phyloP scores from a whole-genome alignment of 179 eudicot species.

The Dionaea muscipula region DNA sequence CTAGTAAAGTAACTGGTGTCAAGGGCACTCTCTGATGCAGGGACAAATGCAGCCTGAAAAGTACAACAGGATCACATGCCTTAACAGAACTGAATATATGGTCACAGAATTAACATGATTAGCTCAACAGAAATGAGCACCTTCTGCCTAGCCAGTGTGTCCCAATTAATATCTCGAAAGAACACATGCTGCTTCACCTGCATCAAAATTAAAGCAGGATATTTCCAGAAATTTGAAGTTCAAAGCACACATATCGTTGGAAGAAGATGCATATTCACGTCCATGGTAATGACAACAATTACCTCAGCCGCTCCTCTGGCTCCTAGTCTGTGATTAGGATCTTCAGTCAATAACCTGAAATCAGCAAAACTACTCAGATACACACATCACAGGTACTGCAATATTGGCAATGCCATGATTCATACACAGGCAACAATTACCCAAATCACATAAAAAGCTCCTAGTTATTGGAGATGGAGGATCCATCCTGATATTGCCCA shows the following conservation, averaged over 20 bases:
- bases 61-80: slow-evolving; percentile 2
- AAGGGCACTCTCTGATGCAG: slow-evolving; percentile 72
- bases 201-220: slow-evolving; percentile 4
- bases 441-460: no score
- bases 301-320: slow-evolving; percentile 96
- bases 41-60: slow-evolving; percentile 90
- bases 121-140: slow-evolving; percentile 16
- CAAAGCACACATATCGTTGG: not conserved
- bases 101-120: not conserved
- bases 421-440: no score
- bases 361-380: not conserved
- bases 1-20: slow-evolving; percentile 94
- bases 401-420: no score
- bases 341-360: slow-evolving; percentile 75
- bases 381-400: no score
- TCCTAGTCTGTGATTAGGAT: slow-evolving; percentile 93
- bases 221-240: not conserved
- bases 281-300: slow-evolving; percentile 6
- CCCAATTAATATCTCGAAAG: slow-evolving; percentile 93
- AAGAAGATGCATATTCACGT: not conserved
- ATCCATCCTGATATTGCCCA: no score
- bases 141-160: slow-evolving; percentile 95
- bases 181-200: slow-evolving; percentile 94
- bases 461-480: no score
- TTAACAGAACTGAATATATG: slow-evolving; percentile 1